Evolutionary conservation across 805 yeast genomes (phyloP), one percentile per base, ranked within the genome.

Genomic region (Candida vartiovaarae): DNA sequence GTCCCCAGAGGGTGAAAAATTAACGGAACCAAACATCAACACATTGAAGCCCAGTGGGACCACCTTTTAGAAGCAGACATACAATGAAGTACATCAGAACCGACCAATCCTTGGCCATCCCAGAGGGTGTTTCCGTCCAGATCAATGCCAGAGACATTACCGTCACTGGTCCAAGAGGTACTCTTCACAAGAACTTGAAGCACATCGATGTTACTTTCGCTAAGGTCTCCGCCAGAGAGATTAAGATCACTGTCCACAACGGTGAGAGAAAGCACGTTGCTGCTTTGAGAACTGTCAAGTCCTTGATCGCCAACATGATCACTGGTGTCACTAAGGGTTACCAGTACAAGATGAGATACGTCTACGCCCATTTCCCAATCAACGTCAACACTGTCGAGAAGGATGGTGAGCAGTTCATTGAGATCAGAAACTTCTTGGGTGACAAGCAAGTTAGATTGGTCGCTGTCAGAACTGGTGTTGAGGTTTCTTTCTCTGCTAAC

Each of bases 241-340:
- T 93, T 75, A 85, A 84, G 76, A 80, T 93, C 69, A 78, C 89
- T 61, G 96, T 93, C 60, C 95, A 85, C 84, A 88, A 91, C 71
- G 99, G 98, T 78, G 96, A 88, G 85, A 87, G 98, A 82, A 91
- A 91, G 84, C 99, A 93, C 77, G 98, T 93, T 71, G 99, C 99
- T 71, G 85, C 96, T 67, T 80, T 93, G 71, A 90, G 98, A 82
- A 91, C 99, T 53, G 98, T 93, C 72, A 90, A 88, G 78, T 87
- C 98, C 57, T 77, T 93, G 70, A 79, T 93, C 64, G 68, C 87
- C 68, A 93, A 93, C 86, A 74, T 93, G 82, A 72, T 93, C 75
- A 86, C 85, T 60, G 99, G 99, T 85, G 99, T 93, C 70, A 93
- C 99, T 71, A 82, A 82, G 79, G 99, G 98, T 75, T 91, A 76